Base-by-base conservation (phyloP, 768 basidiomycete genomes). In the Suillus discolor region DNA sequence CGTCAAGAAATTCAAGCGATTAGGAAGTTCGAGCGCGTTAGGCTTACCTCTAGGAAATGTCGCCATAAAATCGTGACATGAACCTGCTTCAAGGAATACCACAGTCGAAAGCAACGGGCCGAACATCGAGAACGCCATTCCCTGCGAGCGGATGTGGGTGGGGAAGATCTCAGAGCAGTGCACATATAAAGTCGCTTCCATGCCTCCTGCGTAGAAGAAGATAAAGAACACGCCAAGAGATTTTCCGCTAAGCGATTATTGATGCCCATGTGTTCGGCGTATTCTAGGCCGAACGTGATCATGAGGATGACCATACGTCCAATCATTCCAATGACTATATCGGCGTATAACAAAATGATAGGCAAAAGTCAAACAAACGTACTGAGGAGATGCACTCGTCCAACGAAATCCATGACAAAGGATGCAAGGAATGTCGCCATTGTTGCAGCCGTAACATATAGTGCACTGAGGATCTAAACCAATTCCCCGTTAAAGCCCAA, bases 41-140 rank as follows among this genome's bases (percentile, higher is more conserved):
- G 28, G 28, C 42, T 66, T 44, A 45, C 53, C 53, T 66, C 61
- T 12, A 61, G 61, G 34, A 57, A 66, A 53, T 54, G 47, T 54
- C 41, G 44, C 64, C 57, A 49, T 28, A 62, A 62, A 41, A 55
- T 53, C 41, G n/a, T 23, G 6, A 62, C 23, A 44, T 66, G 11
- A 28, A 63, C 34, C 65, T 34, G 54, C 36, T 51, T 61, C 47
- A 8, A 65, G 51, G 25, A 65, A 65, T 11, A 62, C 60, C 20
- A 63, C 57, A 62, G 41, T 66, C 13, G 54, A 55, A 44, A 66
- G 65, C 23, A 63, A 66, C 8, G 62, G 49, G 61, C 38, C 65
- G 2, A 54, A 42, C 41, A 49, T 66, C 18, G 62, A 66, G n/a
- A 66, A 51, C 16, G 62, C 41, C 47, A 42, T 63, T 20, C 45